Base-by-base conservation (phyloP, 169 alveolate species). In the Plasmodium blacklocki region DNA sequence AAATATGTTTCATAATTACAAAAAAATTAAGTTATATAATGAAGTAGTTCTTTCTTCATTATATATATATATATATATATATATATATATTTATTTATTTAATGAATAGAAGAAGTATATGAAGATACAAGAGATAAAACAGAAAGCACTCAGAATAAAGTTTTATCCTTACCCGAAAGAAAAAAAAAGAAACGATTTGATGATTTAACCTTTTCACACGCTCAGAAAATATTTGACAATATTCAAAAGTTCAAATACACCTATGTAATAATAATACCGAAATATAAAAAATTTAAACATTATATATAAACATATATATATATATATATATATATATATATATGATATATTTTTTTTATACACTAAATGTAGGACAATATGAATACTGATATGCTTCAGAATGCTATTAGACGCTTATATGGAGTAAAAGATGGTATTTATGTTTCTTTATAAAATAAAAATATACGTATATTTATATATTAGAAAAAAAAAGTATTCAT, bases 151-250 rank as follows among this genome's bases (percentile, higher is more conserved):
- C 63, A 39, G 19, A 56, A 62, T 72, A 73, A 86, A 11, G 32
- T 64, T 72, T 67, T 47, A 18, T 66, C 63, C n/a, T 23, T 39
- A 68, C 23, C 72, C n/a, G 59, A 68, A 71, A 15, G 12, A 14
- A 86, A 71, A 66, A 86, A 72, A 54, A n/a, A 60, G 47, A 72
- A 60, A 59, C 47, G 29, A 71, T 64, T 86, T 50, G 92, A 86
- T 62, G 87, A 73, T 62, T 2, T 86, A 50, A 86, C 92, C 45
- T 86, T 86, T 23, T 71, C 92, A 50, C 64, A 86, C 12, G 87
- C 92, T 60, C 92, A 86, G 73, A 86, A 86, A 71, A 86, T 86
- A 86, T 71, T 70, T 86, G 92, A 86, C 15, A 86, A 86, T 39
- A 86, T 86, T 64, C 87, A 86, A 67, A 60, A 11, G 63, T 63